A percentile compares a stretch with the other conserved stretches of the same genome.
Evolutionary conservation across 2,329 filamentous ascomycete genomes (phyloP).

Genomic region (Claviceps maximensis): DNA sequence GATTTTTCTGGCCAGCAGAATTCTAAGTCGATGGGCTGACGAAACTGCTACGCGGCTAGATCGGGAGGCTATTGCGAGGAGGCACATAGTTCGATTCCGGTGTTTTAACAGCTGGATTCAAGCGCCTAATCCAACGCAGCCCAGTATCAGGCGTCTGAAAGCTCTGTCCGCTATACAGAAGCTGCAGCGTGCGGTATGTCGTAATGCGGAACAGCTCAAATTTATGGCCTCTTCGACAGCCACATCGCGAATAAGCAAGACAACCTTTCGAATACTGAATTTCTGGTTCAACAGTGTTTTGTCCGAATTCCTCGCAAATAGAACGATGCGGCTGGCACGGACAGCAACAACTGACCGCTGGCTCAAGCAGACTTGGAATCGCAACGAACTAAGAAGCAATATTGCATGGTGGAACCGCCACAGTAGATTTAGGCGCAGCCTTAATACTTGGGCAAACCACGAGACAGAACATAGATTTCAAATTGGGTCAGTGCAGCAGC

Average conservation of each 20-base stretch:
- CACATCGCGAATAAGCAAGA: slow-evolving; percentile 11
- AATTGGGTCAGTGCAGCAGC: slow-evolving; percentile 6
- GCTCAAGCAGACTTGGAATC: background rate
- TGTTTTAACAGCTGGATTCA: slow-evolving; percentile 25
- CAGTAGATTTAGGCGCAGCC: background rate
- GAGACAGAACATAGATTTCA: background rate
- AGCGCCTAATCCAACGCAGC: slow-evolving; percentile 17
- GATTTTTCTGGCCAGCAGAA: slow-evolving; percentile 39
- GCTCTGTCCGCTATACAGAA: slow-evolving; percentile 19
- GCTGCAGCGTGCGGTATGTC: slow-evolving; percentile 17
- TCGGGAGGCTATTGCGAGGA: slow-evolving; percentile 52
- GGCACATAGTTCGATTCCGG: slow-evolving; percentile 52
- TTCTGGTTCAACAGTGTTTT: background rate
- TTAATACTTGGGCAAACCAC: background rate
- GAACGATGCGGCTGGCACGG: background rate
- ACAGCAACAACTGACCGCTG: background rate
- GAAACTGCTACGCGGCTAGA: slow-evolving; percentile 50
- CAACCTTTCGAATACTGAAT: slow-evolving; percentile 4
- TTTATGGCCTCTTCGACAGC: slow-evolving; percentile 13
- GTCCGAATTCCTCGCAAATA: background rate
- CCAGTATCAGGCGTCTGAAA: slow-evolving; percentile 18
- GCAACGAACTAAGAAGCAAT: background rate
- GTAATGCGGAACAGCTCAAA: slow-evolving; percentile 16
- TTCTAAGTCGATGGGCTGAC: slow-evolving; percentile 45
- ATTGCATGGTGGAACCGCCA: background rate